Evolutionary conservation across 208 protist genomes (phyloP).

Genomic region (Trypanosoma melophagium): DNA sequence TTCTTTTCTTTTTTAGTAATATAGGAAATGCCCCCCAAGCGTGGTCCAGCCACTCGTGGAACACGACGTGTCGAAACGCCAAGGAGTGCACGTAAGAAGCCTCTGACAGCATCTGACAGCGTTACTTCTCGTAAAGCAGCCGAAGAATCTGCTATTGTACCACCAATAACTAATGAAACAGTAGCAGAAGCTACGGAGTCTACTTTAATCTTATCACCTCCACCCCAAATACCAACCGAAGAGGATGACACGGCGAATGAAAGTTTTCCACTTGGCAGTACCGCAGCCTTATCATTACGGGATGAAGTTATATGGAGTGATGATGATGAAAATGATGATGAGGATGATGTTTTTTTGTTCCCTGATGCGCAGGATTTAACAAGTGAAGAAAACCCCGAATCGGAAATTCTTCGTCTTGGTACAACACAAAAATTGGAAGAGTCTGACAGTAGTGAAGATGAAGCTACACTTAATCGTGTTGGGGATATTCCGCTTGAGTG

Average conservation of each 20-base stretch:
- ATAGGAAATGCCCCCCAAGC: constrained; percentile 59
- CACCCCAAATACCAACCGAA: background rate
- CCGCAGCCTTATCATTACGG: constrained; percentile 19
- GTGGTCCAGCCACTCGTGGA: constrained; percentile 27
- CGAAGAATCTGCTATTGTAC: constrained; percentile 10
- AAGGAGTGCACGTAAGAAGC: background rate
- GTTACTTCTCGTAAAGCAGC: background rate
- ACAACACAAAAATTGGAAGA: constrained; percentile 78
- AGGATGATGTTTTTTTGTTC: constrained; percentile 71
- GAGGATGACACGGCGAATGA: background rate
- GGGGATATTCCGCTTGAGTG: constrained; percentile 94
- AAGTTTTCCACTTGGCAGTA: background rate
- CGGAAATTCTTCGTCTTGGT: constrained; percentile 62
- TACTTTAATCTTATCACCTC: constrained; percentile 2
- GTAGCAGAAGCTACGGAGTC: constrained; percentile 4
- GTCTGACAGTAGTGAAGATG: constrained; percentile 90
- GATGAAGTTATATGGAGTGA: constrained; percentile 84
- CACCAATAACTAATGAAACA: background rate
- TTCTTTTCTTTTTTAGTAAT: constrained; percentile 14
- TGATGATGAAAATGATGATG: constrained; percentile 27
- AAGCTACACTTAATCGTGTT: constrained; percentile 88
- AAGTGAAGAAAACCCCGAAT: constrained; percentile 7
- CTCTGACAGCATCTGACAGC: background rate
- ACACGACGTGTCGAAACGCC: constrained; percentile 22
- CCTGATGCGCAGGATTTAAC: constrained; percentile 74